Evolutionary conservation across 2,329 filamentous ascomycete species (phyloP).

Genomic region (Colletotrichum liaoningense): DNA sequence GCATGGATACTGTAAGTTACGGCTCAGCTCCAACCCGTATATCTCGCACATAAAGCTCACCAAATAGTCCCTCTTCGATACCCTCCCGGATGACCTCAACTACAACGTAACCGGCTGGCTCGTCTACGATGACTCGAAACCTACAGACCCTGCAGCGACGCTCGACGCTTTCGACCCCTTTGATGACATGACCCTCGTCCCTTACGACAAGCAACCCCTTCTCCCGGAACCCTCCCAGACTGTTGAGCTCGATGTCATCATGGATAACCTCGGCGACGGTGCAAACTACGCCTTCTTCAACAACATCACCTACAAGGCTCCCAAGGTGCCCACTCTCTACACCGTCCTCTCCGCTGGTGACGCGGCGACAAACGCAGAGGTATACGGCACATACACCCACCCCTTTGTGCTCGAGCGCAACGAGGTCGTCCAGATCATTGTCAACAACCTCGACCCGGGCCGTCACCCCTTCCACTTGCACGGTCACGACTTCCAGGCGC

Average conservation of each 20-base stretch:
- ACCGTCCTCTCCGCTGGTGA: conserved; percentile 75
- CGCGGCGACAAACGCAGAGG: conserved; percentile 63
- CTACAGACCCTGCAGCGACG: conserved; percentile 61
- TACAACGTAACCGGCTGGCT: conserved; percentile 76
- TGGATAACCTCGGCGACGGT: conserved; percentile 71
- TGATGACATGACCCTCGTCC: conserved; percentile 79
- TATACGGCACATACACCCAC: conserved; percentile 77
- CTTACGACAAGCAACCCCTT: conserved; percentile 72
- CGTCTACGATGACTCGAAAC: conserved; percentile 62
- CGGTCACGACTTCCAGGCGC: conserved; percentile 78
- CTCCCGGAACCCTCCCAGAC: conserved; percentile 71
- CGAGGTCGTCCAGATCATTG: conserved; percentile 76
- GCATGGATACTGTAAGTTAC: conserved; percentile 73
- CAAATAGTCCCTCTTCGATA: conserved; percentile 70
- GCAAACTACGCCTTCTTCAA: conserved; percentile 76
- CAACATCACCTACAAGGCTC: conserved; percentile 78
- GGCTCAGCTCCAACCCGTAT: background rate
- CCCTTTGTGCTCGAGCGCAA: conserved; percentile 75
- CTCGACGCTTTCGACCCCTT: conserved; percentile 74
- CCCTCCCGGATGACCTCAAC: conserved; percentile 74
- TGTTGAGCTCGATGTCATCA: conserved; percentile 71
- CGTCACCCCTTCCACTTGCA: conserved; percentile 85
- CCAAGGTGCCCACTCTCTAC: conserved; percentile 85
- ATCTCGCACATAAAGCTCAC: conserved; percentile 39
- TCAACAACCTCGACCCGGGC: conserved; percentile 81